Conservation (phyloP, 257 asterid genomes). For the Solanum dulcamara region DNA sequence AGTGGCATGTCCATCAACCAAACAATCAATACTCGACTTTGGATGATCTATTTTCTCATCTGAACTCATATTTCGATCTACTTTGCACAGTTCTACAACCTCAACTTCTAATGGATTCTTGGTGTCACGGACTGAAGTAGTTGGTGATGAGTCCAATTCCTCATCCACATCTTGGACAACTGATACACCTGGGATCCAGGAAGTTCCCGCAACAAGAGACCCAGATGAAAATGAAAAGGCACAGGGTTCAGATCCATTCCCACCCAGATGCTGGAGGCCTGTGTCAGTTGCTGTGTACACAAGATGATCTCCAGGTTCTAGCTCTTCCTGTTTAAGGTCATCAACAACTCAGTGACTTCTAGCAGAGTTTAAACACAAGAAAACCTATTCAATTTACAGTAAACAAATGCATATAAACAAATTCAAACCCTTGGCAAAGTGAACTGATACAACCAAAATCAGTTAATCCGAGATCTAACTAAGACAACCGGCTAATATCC, state of each 20-base stretch:
- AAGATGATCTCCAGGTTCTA: constrained; percentile 22
- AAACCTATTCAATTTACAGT: not conserved
- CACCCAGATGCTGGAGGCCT: constrained; percentile 25
- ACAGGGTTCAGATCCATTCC: constrained; percentile 18
- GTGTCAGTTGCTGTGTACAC: constrained; percentile 23
- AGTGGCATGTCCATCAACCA: constrained; percentile 14
- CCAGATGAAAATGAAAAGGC: constrained; percentile 26
- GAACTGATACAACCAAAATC: not conserved
- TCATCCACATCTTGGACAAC: constrained; percentile 16
- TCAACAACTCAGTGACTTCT: not conserved
- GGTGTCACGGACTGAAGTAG: constrained; percentile 16
- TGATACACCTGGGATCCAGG: constrained; percentile 9
- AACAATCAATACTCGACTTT: constrained; percentile 2
- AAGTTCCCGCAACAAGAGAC: constrained; percentile 18
- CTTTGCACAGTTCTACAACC: constrained; percentile 12
- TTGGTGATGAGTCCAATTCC: constrained; percentile 17
- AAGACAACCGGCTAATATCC: not conserved
- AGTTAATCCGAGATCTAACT: not conserved
- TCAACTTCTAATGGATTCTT: constrained; percentile 22
- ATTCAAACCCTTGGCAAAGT: not conserved
- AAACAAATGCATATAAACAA: not conserved
- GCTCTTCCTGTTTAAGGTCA: constrained; percentile 30
- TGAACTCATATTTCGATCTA: constrained; percentile 5
- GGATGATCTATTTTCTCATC: constrained; percentile 13
- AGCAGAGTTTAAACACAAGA: not conserved